Evolutionary conservation across 495 filamentous ascomycete genomes (phyloP), one percentile per base, ranked within the genome.

Genomic region (Daldinia concentrica): DNA sequence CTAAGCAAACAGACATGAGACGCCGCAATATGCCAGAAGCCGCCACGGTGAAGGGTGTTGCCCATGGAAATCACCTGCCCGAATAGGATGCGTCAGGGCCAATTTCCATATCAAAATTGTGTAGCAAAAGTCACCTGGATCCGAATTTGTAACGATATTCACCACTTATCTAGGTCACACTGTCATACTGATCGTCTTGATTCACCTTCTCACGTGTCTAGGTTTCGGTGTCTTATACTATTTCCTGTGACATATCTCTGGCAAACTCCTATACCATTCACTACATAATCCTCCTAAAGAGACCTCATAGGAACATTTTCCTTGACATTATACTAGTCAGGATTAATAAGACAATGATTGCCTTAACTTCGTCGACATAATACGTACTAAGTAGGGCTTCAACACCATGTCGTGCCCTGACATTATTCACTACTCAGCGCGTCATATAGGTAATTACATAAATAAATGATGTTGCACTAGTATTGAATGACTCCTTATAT

Each of bases 41-140:
- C 19, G 48, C 39, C 43, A 24, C 9, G 8, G 17, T 9, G 7
- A 41, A 50, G 51, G 32, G 41, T 50, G 22, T 45, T n/a, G 14
- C 29, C 32, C 37, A 39, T 43, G 12, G 30, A 45, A 48, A 48
- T 64, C 55, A 61, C 56, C 50, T 65, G 55, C 68, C 62, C 6
- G 27, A 70, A 61, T 56, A 32, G 50, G 57, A 57, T 58, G 19
- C 29, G 34, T 37, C 55, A 60, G 17, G 8, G 19, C 43, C 19
- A 48, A 24, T 48, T 48, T 48, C 43, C 43, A 48, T 19, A 8
- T 48, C 8, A 1, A 48, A 48, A 48, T 24, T 48, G 43, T 48
- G 43, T 48, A 48, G 17, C 43, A 22, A 48, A 22, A 24, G 19
- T 48, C 43, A 48, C 43, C 24, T 48, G 43, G 17, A 22, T 24